These are phyloP conservation scores for Catharanthus roseus DNA, from an alignment of 257 asterid species.

Conservation along the genomic window DNA sequence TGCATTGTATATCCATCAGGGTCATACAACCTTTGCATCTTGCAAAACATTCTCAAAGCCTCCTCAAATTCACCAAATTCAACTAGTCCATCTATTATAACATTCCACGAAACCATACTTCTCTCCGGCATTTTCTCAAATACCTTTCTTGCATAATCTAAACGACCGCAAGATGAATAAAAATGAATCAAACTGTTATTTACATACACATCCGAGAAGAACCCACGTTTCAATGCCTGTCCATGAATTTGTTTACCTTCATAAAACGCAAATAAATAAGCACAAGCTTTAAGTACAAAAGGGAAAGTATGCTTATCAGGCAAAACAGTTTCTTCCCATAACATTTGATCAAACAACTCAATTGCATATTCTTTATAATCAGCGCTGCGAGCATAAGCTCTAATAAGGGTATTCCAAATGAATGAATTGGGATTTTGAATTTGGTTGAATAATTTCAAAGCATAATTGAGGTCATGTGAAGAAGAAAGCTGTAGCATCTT, in stretches of 20 bases:
- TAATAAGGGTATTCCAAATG: constrained; percentile 55
- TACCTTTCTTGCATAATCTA: constrained; percentile 39
- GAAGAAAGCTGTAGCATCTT: constrained; percentile 50
- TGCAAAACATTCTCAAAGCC: constrained; percentile 43
- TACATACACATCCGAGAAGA: constrained; percentile 52
- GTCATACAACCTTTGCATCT: constrained; percentile 45
- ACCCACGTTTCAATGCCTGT: constrained; percentile 54
- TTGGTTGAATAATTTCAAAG: constrained; percentile 35
- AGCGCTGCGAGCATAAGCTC: constrained; percentile 56
- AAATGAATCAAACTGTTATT: constrained; percentile 79
- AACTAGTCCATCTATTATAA: constrained; percentile 58
- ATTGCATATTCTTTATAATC: constrained; percentile 40
- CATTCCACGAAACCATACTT: constrained; percentile 76
- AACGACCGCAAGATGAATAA: constrained; percentile 62
- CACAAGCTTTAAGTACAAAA: constrained; percentile 68
- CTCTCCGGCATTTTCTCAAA: constrained; percentile 66
- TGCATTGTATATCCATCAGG: constrained; percentile 78
- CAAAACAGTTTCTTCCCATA: constrained; percentile 24
- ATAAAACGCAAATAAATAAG: constrained; percentile 44
- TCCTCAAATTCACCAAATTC: constrained; percentile 58
- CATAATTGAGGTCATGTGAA: constrained; percentile 41
- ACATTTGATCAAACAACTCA: constrained; percentile 35
- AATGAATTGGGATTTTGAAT: constrained; percentile 46
- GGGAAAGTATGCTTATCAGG: constrained; percentile 85
- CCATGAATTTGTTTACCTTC: constrained; percentile 71